Evolutionary conservation across 805 yeast genomes (phyloP).

Genomic region (Zygoascus biomembranicola): DNA sequence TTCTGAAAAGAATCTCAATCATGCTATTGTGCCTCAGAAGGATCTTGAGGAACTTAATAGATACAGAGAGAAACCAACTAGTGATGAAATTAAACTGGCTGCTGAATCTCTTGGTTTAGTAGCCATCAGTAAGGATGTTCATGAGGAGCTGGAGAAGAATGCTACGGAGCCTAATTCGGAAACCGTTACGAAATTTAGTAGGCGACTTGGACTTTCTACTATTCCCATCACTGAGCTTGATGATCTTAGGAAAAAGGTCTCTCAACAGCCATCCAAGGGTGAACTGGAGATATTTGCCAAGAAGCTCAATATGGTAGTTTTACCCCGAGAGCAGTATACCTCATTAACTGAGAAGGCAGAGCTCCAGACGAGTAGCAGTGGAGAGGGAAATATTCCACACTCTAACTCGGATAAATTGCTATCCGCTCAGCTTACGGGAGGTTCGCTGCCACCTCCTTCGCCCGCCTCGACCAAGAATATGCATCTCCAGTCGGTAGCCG

Average conservation of each 20-base stretch:
- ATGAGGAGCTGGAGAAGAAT: constrained; percentile 17
- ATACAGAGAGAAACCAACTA: constrained; percentile 10
- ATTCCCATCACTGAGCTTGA: constrained; percentile 15
- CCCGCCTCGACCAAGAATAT: constrained; percentile 6
- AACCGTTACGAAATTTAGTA: constrained; percentile 9
- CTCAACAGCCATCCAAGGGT: constrained; percentile 22
- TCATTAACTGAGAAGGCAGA: constrained; percentile 14
- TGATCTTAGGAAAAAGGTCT: constrained; percentile 19
- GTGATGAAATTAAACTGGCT: constrained; percentile 12
- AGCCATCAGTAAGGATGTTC: constrained; percentile 15
- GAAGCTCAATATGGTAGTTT: constrained; percentile 20
- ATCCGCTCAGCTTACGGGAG: constrained; percentile 4
- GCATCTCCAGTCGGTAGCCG: constrained; percentile 20
- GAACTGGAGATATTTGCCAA: constrained; percentile 22
- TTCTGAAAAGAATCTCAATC: constrained; percentile 7
- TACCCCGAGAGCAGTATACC: constrained; percentile 15
- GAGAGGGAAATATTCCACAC: background rate
- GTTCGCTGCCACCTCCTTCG: constrained; percentile 1
- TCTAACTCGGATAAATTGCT: constrained; percentile 1
- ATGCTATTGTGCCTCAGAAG: constrained; percentile 6
- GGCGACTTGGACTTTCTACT: constrained; percentile 13
- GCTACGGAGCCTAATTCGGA: constrained; percentile 18
- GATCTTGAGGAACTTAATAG: constrained; percentile 5
- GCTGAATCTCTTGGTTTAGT: constrained; percentile 13
- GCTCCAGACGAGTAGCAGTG: constrained; percentile 7